phyloP scores from a whole-genome alignment of 2,329 filamentous ascomycete genomes.

The Fusarium sp. region DNA sequence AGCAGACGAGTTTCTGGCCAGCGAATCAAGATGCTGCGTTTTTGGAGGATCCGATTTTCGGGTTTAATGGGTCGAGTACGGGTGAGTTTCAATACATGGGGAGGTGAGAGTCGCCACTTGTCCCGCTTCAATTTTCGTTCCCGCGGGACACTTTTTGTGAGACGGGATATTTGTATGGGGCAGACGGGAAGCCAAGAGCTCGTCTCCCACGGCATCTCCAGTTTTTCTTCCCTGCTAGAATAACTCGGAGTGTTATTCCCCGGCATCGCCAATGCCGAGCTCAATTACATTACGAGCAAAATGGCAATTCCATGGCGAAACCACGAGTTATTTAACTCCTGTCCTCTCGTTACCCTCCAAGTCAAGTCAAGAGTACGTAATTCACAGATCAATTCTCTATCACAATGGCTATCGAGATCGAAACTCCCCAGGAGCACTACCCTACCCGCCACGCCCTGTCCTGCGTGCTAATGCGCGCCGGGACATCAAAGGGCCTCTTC shows the following conservation, averaged over 20 bases:
- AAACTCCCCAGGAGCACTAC: neutral
- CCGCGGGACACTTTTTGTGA: neutral
- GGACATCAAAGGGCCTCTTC: slow-evolving; percentile 71
- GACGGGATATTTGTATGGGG: neutral
- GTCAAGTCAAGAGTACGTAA: neutral
- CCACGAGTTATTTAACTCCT: slow-evolving; percentile 20
- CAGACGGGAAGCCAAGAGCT: neutral
- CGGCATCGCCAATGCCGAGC: neutral
- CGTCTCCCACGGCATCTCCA: neutral
- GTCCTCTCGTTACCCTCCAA: neutral
- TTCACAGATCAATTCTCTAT: neutral
- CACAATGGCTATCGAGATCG: slow-evolving; percentile 17
- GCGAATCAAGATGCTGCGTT: slow-evolving; percentile 24
- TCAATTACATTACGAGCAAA: neutral
- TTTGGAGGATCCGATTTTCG: slow-evolving; percentile 47
- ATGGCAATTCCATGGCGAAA: neutral
- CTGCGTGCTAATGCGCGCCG: slow-evolving; percentile 70
- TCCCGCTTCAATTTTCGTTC: neutral
- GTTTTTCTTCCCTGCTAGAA: slow-evolving; percentile 3
- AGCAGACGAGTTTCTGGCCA: slow-evolving; percentile 9
- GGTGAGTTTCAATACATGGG: slow-evolving; percentile 39
- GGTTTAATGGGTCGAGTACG: slow-evolving; percentile 46
- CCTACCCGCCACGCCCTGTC: slow-evolving; percentile 47
- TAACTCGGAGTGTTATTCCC: neutral
- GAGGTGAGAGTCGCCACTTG: neutral